Base-by-base conservation (phyloP, 257 asterid species). In the Ajuga chamaepitys region DNA sequence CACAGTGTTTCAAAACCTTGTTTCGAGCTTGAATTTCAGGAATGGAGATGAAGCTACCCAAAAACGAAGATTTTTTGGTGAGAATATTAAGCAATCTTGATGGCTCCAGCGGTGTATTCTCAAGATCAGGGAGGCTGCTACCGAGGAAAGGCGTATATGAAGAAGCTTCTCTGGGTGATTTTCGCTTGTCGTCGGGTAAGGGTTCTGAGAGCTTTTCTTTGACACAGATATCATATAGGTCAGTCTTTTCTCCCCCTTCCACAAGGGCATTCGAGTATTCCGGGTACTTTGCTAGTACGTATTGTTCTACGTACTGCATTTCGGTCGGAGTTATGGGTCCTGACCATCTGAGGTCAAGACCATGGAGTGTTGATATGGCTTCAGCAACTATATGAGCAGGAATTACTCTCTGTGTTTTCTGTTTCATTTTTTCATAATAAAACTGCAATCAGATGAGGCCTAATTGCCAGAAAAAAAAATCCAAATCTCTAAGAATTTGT, bases 331-430 rank as follows among this genome's bases (percentile, higher is more conserved):
- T 89, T 69, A 89, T 89, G 12, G 97, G 97, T 0, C 97, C 95
- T n/a, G 95, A 84, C 95, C 97, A 90, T 75, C 95, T 76, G 0
- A 90, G 88, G 71, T 87, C 97, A 20, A 84, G 83, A 6, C 97
- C 97, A 22, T 83, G 92, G 77, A 87, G 90, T 22, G 90, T 90
- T 38, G 92, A 90, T 72, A 90, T 90, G 25, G 95, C 95, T 71
- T 90, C 95, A 1, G 95, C 95, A 7, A 90, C 88, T 75, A 89
- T 79, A 70, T 90, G 97, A 1, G 95, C 88, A 18, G 95, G 97
- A 59, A 90, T 87, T 66, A 90, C 82, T 55, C 83, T 75, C 9
- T 72, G 80, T 5, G 80, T 68, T 72, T 83, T 90, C 95, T 85
- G 88, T 74, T 72, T 28, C 53, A 46, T 52, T 50, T 17, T 65